Conservation (phyloP, 352 stramenopile genomes). For the Phytophthora citrophthora region DNA sequence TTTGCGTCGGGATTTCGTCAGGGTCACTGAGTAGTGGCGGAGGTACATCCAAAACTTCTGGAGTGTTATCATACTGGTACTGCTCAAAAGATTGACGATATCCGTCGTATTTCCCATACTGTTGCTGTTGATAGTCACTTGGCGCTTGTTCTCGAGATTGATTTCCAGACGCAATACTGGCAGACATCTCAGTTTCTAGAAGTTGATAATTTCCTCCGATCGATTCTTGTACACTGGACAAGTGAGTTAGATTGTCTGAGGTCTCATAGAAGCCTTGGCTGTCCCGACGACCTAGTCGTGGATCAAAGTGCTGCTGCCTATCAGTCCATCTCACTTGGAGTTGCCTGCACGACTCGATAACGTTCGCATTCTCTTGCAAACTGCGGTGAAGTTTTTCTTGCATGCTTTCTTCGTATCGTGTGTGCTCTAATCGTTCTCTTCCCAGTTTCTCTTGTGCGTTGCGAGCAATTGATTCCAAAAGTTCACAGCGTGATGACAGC, state of each 20-base stretch:
- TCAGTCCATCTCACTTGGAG: conserved; percentile 40
- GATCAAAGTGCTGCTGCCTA: conserved; percentile 19
- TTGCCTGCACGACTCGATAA: conserved; percentile 47
- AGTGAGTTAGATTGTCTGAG: conserved; percentile 10
- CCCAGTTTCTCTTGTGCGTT: conserved; percentile 63
- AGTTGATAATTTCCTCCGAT: conserved; percentile 13
- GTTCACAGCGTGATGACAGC: conserved; percentile 47
- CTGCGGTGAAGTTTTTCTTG: conserved; percentile 51
- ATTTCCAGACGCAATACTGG: conserved; percentile 22
- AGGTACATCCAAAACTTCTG: conserved; percentile 16
- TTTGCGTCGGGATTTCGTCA: conserved; percentile 12
- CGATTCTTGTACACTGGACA: conserved; percentile 19
- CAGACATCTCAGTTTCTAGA: conserved; percentile 21
- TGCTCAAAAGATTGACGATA: conserved; percentile 19
- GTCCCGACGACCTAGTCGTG: conserved; percentile 11
- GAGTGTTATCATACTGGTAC: conserved; percentile 18
- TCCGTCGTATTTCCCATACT: conserved; percentile 12
- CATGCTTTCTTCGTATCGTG: conserved; percentile 53
- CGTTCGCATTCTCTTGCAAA: conserved; percentile 53
- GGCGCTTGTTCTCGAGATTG: conserved; percentile 17
- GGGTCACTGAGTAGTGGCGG: conserved; percentile 20
- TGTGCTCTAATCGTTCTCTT: conserved; percentile 55
- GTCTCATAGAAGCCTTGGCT: conserved; percentile 25
- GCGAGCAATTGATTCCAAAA: conserved; percentile 68
- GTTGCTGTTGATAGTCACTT: conserved; percentile 34